Evolutionary conservation across 441 rosid species (phyloP).

Genomic region (Croton setiger): DNA sequence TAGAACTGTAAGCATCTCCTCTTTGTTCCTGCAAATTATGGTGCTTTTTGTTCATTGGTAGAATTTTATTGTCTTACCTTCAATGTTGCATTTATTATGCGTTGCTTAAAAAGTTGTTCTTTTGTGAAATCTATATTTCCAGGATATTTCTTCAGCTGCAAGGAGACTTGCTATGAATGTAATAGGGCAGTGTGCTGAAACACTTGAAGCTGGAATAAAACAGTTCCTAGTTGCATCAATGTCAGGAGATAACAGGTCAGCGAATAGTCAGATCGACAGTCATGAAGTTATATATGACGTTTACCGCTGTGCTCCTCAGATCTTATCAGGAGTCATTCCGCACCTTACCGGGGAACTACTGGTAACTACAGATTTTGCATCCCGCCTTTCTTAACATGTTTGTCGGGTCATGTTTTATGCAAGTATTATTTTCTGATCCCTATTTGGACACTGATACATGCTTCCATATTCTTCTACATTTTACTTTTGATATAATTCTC

Average conservation of each 20-base stretch:
- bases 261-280: slow-evolving; percentile 65
- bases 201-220: slow-evolving; percentile 90
- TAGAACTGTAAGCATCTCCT: slow-evolving; percentile 59
- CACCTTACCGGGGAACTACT: slow-evolving; percentile 97
- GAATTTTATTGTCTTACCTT: slow-evolving; percentile 6
- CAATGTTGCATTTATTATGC: not conserved
- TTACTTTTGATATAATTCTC: not conserved
- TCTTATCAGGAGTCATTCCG: slow-evolving; percentile 81
- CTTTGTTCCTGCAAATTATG: slow-evolving; percentile 11
- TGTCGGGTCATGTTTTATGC: not conserved
- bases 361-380: slow-evolving; percentile 49
- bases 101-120: slow-evolving; percentile 19
- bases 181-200: slow-evolving; percentile 78
- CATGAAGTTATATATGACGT: slow-evolving; percentile 92
- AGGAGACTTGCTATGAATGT: slow-evolving; percentile 96
- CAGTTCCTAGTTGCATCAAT: slow-evolving; percentile 86
- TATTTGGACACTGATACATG: not conserved
- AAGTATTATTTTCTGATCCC: not conserved
- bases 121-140: slow-evolving; percentile 35
- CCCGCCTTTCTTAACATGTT: slow-evolving; percentile 9
- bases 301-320: slow-evolving; percentile 85
- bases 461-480: not conserved
- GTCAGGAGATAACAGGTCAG: slow-evolving; percentile 73
- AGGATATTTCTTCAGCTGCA: slow-evolving; percentile 69
- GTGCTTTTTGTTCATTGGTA: not conserved